Evolutionary conservation across 75 land plant genomes (phyloP).

Genomic region (Cryptomeria japonica): DNA sequence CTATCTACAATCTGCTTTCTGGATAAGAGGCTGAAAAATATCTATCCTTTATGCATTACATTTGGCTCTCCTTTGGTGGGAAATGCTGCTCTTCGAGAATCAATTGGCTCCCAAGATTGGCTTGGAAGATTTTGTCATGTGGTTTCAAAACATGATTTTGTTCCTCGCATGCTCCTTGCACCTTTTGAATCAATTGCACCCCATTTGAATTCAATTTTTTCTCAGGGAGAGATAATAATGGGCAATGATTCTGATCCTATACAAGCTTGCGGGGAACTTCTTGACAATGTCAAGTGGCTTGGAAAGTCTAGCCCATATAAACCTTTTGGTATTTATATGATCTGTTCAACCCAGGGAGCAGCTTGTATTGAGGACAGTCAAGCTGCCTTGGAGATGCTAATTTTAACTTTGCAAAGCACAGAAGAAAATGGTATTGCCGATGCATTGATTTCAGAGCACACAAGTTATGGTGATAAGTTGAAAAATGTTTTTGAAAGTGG

Average conservation of each 20-base stretch:
- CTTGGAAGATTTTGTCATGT: neutral
- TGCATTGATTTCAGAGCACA: neutral
- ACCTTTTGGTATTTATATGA: conserved; percentile 11
- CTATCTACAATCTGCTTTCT: neutral
- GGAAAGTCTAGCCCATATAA: neutral
- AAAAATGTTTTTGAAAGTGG: neutral
- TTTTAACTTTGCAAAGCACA: neutral
- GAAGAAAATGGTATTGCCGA: too few species aligned
- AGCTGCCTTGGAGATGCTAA: neutral
- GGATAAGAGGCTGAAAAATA: neutral
- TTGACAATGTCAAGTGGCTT: neutral
- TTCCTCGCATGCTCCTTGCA: conserved; percentile 15
- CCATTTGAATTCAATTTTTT: conserved; percentile 1
- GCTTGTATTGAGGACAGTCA: neutral
- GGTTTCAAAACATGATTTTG: conserved; percentile 14
- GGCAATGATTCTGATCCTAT: neutral
- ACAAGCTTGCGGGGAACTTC: neutral
- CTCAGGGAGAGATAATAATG: neutral
- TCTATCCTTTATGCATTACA: neutral
- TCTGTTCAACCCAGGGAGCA: neutral
- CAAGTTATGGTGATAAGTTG: neutral
- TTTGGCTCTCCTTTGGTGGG: too few species aligned
- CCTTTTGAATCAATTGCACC: neutral
- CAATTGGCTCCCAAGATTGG: conserved; percentile 1
- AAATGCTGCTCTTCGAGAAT: neutral